These are phyloP conservation scores for Nothophytophthora sp. DNA, from an alignment of 352 stramenopile genomes.

Conservation along the genomic window DNA sequence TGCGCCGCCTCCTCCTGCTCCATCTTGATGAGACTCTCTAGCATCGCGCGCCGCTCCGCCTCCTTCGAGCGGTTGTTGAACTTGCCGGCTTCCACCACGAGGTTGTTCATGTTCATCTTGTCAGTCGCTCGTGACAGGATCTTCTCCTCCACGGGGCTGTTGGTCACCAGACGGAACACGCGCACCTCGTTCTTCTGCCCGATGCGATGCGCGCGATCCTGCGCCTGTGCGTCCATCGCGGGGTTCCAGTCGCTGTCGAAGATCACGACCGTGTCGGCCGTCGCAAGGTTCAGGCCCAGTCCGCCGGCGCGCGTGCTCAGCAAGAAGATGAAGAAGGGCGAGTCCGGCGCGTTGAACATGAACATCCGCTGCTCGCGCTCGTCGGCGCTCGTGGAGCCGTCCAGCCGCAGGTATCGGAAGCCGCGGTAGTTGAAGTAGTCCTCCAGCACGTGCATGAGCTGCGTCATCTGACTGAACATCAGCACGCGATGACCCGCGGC, in stretches of 20 bases:
- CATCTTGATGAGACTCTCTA: slow-evolving; percentile 90
- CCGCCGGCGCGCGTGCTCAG: slow-evolving; percentile 97
- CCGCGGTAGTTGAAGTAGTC: slow-evolving; percentile 90
- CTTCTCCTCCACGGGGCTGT: slow-evolving; percentile 88
- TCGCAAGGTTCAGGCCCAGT: slow-evolving; percentile 97
- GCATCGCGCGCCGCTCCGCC: slow-evolving; percentile 78
- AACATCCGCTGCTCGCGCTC: slow-evolving; percentile 98
- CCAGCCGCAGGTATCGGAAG: slow-evolving; percentile 96
- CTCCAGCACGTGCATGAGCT: slow-evolving; percentile 90
- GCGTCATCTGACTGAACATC: slow-evolving; percentile 93
- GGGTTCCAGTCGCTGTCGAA: slow-evolving; percentile 99
- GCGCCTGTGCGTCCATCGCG: slow-evolving; percentile 93
- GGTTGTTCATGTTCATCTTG: slow-evolving; percentile 94
- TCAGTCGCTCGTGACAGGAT: slow-evolving; percentile 85
- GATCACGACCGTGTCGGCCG: slow-evolving; percentile 99
- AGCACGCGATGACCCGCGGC: slow-evolving; percentile 90
- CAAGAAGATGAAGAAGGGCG: slow-evolving; percentile 95
- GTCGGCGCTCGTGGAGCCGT: slow-evolving; percentile 96
- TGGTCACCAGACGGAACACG: slow-evolving; percentile 86
- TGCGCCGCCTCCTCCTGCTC: slow-evolving; percentile 84
- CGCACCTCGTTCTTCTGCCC: slow-evolving; percentile 92
- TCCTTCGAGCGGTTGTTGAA: slow-evolving; percentile 90
- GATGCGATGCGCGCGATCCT: slow-evolving; percentile 92
- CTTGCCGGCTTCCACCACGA: slow-evolving; percentile 88
- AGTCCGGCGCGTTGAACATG: slow-evolving; percentile 95